Evolutionary conservation across 305 asterid species (phyloP).

Genomic region (Solanum hybrid): DNA sequence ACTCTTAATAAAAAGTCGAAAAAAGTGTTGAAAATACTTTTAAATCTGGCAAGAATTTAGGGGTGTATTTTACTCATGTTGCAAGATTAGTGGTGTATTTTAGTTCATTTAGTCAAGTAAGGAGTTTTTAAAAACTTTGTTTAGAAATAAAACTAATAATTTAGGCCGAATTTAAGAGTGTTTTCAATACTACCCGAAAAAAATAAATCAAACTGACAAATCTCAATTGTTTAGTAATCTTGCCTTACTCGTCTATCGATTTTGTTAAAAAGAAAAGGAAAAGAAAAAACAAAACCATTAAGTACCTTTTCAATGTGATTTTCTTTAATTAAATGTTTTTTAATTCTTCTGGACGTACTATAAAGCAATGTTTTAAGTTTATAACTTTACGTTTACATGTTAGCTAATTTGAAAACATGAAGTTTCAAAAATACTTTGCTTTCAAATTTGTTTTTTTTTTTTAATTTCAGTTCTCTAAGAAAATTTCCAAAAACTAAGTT

Average conservation of each 20-base stretch:
- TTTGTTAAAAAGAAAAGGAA: constrained; percentile 32
- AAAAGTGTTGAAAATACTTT: too few species aligned
- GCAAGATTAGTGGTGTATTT: too few species aligned
- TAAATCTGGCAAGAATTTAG: too few species aligned
- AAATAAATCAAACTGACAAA: neutral
- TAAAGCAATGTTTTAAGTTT: neutral
- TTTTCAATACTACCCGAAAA: too few species aligned
- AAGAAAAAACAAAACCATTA: constrained; percentile 26
- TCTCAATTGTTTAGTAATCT: neutral
- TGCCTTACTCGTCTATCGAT: neutral
- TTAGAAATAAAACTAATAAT: too few species aligned
- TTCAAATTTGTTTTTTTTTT: neutral
- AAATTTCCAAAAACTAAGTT: neutral
- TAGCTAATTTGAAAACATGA: neutral
- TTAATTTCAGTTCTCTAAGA: neutral
- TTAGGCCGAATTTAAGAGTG: too few species aligned
- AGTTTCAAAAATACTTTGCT: neutral
- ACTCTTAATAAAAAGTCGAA: too few species aligned
- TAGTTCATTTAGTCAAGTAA: too few species aligned
- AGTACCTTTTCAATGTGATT: neutral
- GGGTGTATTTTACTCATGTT: too few species aligned
- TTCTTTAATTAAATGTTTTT: neutral
- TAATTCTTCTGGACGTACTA: neutral
- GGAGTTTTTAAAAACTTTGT: too few species aligned
- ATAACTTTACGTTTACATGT: neutral